These are phyloP conservation scores for Erysimum cheiranthoides DNA, from an alignment of 345 rosid species.

Conservation along the genomic window DNA sequence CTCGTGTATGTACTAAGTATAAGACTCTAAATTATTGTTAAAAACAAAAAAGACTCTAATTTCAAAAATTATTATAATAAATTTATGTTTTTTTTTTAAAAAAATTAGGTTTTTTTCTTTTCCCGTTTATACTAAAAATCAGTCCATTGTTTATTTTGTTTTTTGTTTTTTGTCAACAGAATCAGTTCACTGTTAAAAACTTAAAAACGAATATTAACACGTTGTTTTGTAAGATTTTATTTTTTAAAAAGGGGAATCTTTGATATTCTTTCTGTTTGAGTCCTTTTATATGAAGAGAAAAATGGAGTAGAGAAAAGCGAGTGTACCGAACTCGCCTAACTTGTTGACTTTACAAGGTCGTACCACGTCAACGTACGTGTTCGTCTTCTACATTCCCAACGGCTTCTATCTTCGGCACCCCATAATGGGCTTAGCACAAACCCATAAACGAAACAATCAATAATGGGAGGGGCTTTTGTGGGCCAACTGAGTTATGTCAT, in stretches of 20 bases:
- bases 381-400: not conserved
- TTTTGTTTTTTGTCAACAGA: not conserved
- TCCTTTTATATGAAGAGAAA: not conserved
- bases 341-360: slow-evolving; percentile 26
- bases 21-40: not conserved
- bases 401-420: not conserved
- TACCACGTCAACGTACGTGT: slow-evolving; percentile 32
- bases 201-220: slow-evolving; percentile 7
- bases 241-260: not conserved
- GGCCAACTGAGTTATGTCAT: not conserved
- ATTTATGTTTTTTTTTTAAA: too few species aligned
- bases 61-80: not conserved
- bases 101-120: too few species aligned
- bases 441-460: not conserved
- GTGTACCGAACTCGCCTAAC: slow-evolving; percentile 34
- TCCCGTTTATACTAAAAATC: not conserved
- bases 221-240: not conserved
- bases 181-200: slow-evolving; percentile 8
- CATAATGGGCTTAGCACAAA: slow-evolving; percentile 10
- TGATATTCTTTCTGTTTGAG: not conserved
- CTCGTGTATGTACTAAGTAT: not conserved
- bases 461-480: not conserved
- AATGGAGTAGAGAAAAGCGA: slow-evolving; percentile 26
- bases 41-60: too few species aligned
- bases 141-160: not conserved